Base-by-base conservation (phyloP, 306 rosid species). In the Fagus crenata region DNA sequence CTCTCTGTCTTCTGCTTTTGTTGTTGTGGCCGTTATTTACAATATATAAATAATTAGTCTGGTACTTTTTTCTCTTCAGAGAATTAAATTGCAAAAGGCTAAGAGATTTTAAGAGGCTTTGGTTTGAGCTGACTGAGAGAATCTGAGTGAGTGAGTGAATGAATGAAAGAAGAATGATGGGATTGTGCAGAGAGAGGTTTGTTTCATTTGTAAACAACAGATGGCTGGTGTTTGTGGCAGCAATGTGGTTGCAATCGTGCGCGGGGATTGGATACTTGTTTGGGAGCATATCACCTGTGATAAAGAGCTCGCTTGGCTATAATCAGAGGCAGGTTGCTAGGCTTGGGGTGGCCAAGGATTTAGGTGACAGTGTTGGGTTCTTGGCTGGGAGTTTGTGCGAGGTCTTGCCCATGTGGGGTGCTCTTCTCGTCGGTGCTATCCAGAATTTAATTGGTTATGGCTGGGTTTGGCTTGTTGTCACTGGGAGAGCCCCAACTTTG, bases 191-290 rank as follows among this genome's bases (percentile, higher is more conserved):
- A 22, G 98, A 93, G 78, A 90, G 77, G 73, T 7, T 90, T 0
- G 4, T 41, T 17, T 80, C 83, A 0, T 83, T 94, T 28, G 58
- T 82, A 49, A 84, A 59, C 84, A 92, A 87, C 79, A 79, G 97
- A 73, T 95, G 98, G 98, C 84, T 95, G 22, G 98, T 95, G 3
- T 95, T 95, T 51, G 98, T 92, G 22, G 90, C 90, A 4, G 93
- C 98, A 88, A 95, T 92, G 92, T 95, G 98, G 97, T 49, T 95
- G 69, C 98, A 95, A 12, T 95, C 97, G n/a, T 88, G 93, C 79
- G 99, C 99, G 0, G 99, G 99, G 3, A 73, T 89, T 13, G 97
- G 97, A 0, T 95, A 95, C 85, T 49, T 95, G 65, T 95, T 90
- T 18, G 99, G 99, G 6, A 92, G 97, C 83, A 83, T 92, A 22